Base-by-base conservation (phyloP, 495 filamentous ascomycete genomes). In the Aspergillus mulundensis region DNA sequence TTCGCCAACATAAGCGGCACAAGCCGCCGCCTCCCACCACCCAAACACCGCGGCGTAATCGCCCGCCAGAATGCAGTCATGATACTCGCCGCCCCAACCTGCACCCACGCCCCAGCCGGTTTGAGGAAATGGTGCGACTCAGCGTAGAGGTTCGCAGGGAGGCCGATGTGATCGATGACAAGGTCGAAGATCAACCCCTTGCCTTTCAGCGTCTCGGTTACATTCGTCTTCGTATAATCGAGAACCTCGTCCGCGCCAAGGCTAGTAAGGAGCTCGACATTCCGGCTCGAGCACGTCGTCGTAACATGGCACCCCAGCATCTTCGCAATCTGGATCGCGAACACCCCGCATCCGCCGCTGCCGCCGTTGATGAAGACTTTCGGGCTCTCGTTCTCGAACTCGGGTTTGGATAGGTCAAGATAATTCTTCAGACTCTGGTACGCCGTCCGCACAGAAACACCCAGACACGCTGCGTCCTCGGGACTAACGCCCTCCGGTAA, bases 291-390 rank as follows among this genome's bases (percentile, higher is more conserved):
- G 53, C 86, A 89, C 0, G 77, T 78, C 3, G 73, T 68, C 1
- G 81, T 84, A 24, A 89, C 85, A 58, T 81, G 73, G 61, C 83
- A 86, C 0, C 85, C 84, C n/a, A 83, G 54, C 3, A 70, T 66
- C 65, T 87, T 88, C 8, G 86, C 86, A 54, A 88, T 78, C 62
- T 88, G 85, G 50, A 88, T 84, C 3, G 75, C 78, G 59, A 82
- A 85, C 0, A 77, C 72, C 0, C 86, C 86, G 5, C 74, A 76
- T 0, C 86, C 85, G 7, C 86, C 87, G 0, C 79, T 83, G 1
- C 84, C 86, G 23, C 83, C 86, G 53, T 88, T 88, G 58, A 90
- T 77, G 65, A 89, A 85, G 25, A 90, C 74, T 54, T 77, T 78
- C 46, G 81, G 77, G 5, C 81, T 81, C 0, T 61, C 21, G 15